Conservation (phyloP, 2,329 filamentous ascomycete genomes). For the Colletotrichum abscissum region DNA sequence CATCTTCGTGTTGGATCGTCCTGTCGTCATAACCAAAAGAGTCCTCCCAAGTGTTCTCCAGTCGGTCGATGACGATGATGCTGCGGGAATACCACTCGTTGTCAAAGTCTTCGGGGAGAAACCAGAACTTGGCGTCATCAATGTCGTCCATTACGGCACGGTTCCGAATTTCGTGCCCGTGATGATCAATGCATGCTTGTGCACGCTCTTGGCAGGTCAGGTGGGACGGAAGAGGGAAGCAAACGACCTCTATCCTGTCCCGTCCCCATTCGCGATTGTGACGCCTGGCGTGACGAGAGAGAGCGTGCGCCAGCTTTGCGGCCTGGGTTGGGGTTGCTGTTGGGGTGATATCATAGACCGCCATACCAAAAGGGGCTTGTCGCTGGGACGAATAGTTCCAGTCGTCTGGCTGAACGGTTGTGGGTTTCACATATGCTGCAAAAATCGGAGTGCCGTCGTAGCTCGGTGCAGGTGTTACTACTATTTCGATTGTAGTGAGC, state of each 20-base stretch:
- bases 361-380: not conserved
- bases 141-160: not conserved
- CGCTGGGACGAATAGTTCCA: not conserved
- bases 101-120: not conserved
- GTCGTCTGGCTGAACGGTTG: not conserved
- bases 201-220: not conserved
- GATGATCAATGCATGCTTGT: not conserved
- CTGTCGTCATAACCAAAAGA: not conserved
- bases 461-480: not conserved
- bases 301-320: not conserved
- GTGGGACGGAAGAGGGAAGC: not conserved
- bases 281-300: not conserved
- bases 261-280: not conserved
- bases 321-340: not conserved
- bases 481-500: not conserved
- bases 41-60: not conserved
- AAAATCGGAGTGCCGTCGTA: not conserved
- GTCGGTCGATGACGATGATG: not conserved
- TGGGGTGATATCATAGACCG: not conserved
- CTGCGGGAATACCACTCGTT: not conserved
- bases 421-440: not conserved
- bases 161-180: not conserved
- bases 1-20: not conserved
- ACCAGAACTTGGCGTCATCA: not conserved
- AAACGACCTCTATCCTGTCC: not conserved